These are phyloP conservation scores for Calocybe indica DNA, from an alignment of 768 basidiomycete species.

Conservation along the genomic window DNA sequence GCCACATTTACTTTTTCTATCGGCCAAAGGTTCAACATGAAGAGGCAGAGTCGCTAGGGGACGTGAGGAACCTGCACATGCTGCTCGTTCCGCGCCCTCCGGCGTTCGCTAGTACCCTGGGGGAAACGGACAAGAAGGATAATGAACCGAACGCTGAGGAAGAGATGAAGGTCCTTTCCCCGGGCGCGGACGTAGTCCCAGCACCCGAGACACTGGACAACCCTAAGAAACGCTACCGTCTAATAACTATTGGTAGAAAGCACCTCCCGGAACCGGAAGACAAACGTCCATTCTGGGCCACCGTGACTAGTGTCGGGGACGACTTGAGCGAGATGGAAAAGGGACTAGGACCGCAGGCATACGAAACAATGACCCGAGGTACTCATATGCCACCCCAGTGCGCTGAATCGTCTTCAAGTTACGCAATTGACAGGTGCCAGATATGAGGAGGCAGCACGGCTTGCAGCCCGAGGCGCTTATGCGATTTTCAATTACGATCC, in stretches of 20 bases:
- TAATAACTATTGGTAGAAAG: slow-evolving; percentile 56
- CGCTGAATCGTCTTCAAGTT: not conserved
- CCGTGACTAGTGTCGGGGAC: slow-evolving; percentile 43
- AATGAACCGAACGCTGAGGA: slow-evolving; percentile 17
- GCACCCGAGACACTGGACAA: slow-evolving; percentile 26
- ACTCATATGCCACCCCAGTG: not conserved
- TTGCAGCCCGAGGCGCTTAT: slow-evolving; percentile 55
- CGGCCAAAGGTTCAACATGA: slow-evolving; percentile 50
- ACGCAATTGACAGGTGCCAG: slow-evolving; percentile 32
- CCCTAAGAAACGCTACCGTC: slow-evolving; percentile 39
- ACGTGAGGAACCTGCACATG: slow-evolving; percentile 53
- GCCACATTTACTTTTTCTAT: slow-evolving; percentile 63
- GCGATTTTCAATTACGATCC: slow-evolving; percentile 48
- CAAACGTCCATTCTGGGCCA: slow-evolving; percentile 40
- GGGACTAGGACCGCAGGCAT: slow-evolving; percentile 43
- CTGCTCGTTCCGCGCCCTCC: slow-evolving; percentile 53
- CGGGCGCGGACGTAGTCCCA: slow-evolving; percentile 46
- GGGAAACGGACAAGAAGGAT: slow-evolving; percentile 6
- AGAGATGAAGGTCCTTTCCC: slow-evolving; percentile 33
- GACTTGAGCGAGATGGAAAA: slow-evolving; percentile 41
- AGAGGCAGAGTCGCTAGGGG: slow-evolving; percentile 49
- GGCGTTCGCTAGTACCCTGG: slow-evolving; percentile 23
- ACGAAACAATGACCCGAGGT: slow-evolving; percentile 59
- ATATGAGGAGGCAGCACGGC: slow-evolving; percentile 44
- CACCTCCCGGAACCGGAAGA: slow-evolving; percentile 41